Base-by-base conservation (phyloP, 306 rosid species). In the Castanopsis chinensis region DNA sequence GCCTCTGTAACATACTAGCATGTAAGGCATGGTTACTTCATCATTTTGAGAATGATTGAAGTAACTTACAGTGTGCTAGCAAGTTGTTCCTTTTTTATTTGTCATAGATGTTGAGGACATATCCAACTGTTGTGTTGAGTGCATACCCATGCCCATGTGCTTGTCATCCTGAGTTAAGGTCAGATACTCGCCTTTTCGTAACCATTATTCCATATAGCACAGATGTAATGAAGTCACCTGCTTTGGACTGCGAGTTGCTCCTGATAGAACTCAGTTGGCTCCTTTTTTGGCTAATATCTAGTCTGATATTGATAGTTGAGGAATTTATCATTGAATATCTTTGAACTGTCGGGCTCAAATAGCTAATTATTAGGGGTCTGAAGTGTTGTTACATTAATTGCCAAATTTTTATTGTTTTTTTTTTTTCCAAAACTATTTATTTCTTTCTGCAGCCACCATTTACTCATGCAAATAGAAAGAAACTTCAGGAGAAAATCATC, bases 401-500 rank as follows among this genome's bases (percentile, higher is more conserved):
- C 69, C 68, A 27, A 53, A 65, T 53, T 35, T 28, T 45, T 32
- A 5, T 41, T 28, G 25, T 15, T 33, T 1, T 25, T 41, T 5
- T 67, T 35, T 43, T 45, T 45, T 11, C 14, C 52, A 67, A 85
- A 72, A 53, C 65, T 58, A 6, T 35, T 67, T 37, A 64, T 45
- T 71, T 45, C 63, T 64, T 73, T 68, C 77, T 84, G 91, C 97
- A 95, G 99, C 89, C 99, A 55, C 99, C 99, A 71, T 95, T 76
- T 81, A 88, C 83, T 1, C 98, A 92, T 79, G 80, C 76, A 20
- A 92, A 95, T 73, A 88, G 98, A 76, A 92, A 95, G 91, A 95
- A 95, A 81, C 98, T 95, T 83, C 98, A 92, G 82, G 99, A 91
- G 87, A 91, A 80, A 84, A 95, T 95, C 76, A 88, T 92, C 81